phyloP scores from a whole-genome alignment of 2,329 filamentous ascomycete species.

The Cylindrodendrum hubeiense region DNA sequence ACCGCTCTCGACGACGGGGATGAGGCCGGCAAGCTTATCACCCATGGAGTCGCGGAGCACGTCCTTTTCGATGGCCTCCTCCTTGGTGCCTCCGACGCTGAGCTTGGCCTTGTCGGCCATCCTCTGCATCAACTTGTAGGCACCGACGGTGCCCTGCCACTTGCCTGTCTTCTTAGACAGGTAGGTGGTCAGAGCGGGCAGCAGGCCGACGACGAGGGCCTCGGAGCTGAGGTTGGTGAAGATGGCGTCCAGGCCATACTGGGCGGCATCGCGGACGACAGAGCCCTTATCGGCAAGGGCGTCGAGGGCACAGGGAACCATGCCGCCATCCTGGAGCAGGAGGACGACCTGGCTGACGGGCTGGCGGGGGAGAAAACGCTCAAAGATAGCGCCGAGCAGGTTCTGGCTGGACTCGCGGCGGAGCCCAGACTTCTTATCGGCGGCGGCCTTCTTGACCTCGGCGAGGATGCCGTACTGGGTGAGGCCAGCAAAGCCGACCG shows the following conservation, averaged over 20 bases:
- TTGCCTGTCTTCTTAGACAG: constrained; percentile 88
- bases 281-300: constrained; percentile 89
- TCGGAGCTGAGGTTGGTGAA: constrained; percentile 85
- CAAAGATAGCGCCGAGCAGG: constrained; percentile 91
- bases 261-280: constrained; percentile 89
- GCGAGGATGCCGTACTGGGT: constrained; percentile 65
- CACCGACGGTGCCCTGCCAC: constrained; percentile 96
- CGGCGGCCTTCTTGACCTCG: constrained; percentile 78
- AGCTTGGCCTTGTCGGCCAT: constrained; percentile 97
- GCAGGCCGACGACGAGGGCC: constrained; percentile 83
- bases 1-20: constrained; percentile 89
- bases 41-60: constrained; percentile 92
- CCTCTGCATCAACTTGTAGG: constrained; percentile 85
- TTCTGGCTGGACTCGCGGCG: constrained; percentile 94
- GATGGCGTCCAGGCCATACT: constrained; percentile 92
- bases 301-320: constrained; percentile 82
- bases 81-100: constrained; percentile 80
- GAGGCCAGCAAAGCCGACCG: constrained; percentile 66
- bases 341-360: constrained; percentile 85
- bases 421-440: constrained; percentile 92
- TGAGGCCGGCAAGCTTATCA: constrained; percentile 84
- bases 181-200: constrained; percentile 82
- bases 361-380: constrained; percentile 84
- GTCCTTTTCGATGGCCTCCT: constrained; percentile 90
- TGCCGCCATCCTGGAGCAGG: constrained; percentile 81